A percentile compares a stretch with the other conserved stretches of the same genome.
These are phyloP conservation scores for Boletus coccyginus DNA, from an alignment of 768 basidiomycete genomes.

Conservation along the genomic window DNA sequence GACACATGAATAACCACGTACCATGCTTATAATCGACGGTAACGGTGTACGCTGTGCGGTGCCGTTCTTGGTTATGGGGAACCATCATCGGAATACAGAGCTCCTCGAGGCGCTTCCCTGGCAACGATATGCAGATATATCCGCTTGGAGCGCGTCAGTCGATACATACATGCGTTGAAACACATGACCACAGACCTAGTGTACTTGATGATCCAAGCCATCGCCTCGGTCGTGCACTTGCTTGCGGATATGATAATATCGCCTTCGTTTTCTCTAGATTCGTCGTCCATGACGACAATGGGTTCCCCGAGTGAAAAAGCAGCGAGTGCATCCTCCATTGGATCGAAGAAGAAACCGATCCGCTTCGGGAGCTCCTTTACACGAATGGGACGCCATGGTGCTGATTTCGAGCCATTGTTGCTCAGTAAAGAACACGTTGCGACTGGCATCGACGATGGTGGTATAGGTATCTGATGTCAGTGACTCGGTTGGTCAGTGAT, in stretches of 20 bases:
- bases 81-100: constrained; percentile 94
- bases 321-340: constrained; percentile 73
- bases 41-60: constrained; percentile 92
- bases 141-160: constrained; percentile 54
- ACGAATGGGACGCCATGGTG: constrained; percentile 23
- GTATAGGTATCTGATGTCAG: neutral
- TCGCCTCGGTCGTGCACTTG: constrained; percentile 88
- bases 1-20: constrained; percentile 24
- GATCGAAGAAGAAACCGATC: constrained; percentile 64
- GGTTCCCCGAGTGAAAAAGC: constrained; percentile 84
- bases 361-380: constrained; percentile 22
- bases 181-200: constrained; percentile 64
- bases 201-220: constrained; percentile 99
- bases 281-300: constrained; percentile 97
- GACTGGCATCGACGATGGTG: constrained; percentile 6
- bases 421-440: constrained; percentile 3
- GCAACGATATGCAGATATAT: constrained; percentile 88
- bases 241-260: constrained; percentile 89
- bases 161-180: neutral
- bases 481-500: too few species aligned
- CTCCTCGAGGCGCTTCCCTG: constrained; percentile 67
- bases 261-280: constrained; percentile 94
- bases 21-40: constrained; percentile 94
- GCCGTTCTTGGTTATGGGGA: constrained; percentile 82
- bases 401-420: constrained; percentile 6